These are phyloP conservation scores for Phytophthora constricta DNA, from an alignment of 352 stramenopile species.

Conservation along the genomic window DNA sequence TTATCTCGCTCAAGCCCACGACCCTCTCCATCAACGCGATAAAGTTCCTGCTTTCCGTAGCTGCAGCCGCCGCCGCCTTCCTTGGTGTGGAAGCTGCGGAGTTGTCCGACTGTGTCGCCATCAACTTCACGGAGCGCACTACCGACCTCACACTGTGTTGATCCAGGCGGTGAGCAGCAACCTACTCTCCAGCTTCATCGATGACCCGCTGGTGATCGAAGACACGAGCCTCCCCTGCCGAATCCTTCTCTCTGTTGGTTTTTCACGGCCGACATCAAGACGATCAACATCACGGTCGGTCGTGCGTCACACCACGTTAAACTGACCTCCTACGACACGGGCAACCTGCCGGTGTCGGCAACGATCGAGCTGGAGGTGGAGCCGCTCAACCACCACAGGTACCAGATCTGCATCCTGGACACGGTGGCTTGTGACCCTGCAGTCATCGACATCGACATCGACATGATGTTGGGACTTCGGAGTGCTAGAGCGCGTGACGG, in stretches of 20 bases:
- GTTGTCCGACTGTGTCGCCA: conserved; percentile 26
- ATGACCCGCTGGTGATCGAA: conserved; percentile 37
- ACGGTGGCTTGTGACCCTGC: conserved; percentile 33
- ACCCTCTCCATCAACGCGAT: conserved; percentile 2
- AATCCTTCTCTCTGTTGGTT: conserved; percentile 36
- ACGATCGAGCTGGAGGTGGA: conserved; percentile 34
- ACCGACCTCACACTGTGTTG: conserved; percentile 36
- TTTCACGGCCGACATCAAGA: conserved; percentile 39
- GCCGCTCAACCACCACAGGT: conserved; percentile 49
- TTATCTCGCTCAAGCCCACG: conserved; percentile 12
- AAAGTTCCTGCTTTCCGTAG: conserved; percentile 24
- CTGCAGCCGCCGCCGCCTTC: conserved; percentile 3
- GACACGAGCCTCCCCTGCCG: conserved; percentile 28
- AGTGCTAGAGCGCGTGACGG: conserved; percentile 43
- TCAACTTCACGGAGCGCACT: conserved; percentile 37
- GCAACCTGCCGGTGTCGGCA: conserved; percentile 27
- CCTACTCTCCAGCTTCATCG: conserved; percentile 36
- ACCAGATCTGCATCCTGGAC: conserved; percentile 46
- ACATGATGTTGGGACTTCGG: conserved; percentile 33
- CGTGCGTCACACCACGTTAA: conserved; percentile 42
- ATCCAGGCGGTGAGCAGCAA: conserved; percentile 37
- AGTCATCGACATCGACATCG: conserved; percentile 37
- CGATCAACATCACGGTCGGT: conserved; percentile 39
- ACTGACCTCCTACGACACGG: conserved; percentile 34
- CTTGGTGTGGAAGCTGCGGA: conserved; percentile 11